Base-by-base conservation (phyloP, 495 filamentous ascomycete genomes). In the Letharia columbiana region DNA sequence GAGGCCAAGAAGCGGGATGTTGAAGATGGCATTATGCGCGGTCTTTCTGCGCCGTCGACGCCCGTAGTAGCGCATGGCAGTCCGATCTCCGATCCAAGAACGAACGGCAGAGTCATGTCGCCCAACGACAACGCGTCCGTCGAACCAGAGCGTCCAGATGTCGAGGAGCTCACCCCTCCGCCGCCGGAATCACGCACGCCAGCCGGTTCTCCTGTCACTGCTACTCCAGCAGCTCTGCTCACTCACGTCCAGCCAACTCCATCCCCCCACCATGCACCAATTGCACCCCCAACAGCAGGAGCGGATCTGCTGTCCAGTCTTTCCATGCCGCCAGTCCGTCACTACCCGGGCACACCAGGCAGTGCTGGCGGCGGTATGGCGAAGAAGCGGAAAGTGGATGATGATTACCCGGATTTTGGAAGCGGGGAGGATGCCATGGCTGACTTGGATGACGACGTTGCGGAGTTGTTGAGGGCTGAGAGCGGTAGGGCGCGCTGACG, bases 121-220 rank as follows among this genome's bases (percentile, higher is more conserved):
- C 45, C 67, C 15, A 42, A 10, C 33, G 45, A 52, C 12, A 65
- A 42, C 41, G 71, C 72, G 17, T 73, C 74, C 18, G 75, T 79
- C 13, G 84, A 88, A 62, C 77, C 82, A 4, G 78, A 83, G 64
- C 86, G 89, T 23, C 92, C 92, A 4, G 83, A 91, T 71, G 80
- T 92, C 60, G 92, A 97, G 76, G 90, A 87, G 2, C 76, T 96
- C 58, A 96, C 91, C 1, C 91, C 91, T 45, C 91, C 90, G 2
- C 82, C 83, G 7, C 80, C 81, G 5, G 82, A 83, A 54, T 73
- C 77, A 18, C 67, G 81, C 13, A 82, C 80, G 0, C 79, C 81
- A 17, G 72, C 77, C 5, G 75, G 73, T 3, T 80, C 80, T 18
- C 81, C 83, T 2, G 13, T 4, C 20, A 12, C 23, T 15, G 57